Conservation (phyloP, 2,329 filamentous ascomycete species). For the Penicillium digitatum region DNA sequence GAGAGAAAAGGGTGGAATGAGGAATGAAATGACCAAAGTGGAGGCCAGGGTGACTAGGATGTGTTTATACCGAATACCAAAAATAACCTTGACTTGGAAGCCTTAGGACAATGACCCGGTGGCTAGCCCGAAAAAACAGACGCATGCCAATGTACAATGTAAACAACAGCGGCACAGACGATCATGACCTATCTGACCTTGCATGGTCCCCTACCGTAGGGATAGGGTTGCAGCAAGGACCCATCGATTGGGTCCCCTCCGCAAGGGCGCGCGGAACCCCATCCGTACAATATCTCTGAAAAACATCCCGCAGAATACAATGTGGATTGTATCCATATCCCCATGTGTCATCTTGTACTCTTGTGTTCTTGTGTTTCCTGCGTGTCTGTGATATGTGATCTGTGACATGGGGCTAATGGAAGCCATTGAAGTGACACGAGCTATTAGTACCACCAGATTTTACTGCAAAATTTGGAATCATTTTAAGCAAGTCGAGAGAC, state of each 20-base stretch:
- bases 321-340: neutral
- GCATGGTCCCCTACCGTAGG: conserved; percentile 38
- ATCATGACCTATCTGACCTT: conserved; percentile 38
- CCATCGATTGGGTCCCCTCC: conserved; percentile 26
- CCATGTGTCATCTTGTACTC: neutral
- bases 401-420: neutral
- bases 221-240: conserved; percentile 30
- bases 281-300: conserved; percentile 9
- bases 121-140: conserved; percentile 28
- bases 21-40: conserved; percentile 10
- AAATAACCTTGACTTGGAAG: conserved; percentile 21
- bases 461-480: neutral
- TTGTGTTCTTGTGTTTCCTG: neutral
- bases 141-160: conserved; percentile 40
- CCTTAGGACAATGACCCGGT: conserved; percentile 17
- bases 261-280: conserved; percentile 31
- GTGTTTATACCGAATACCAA: conserved; percentile 41
- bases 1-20: conserved; percentile 14
- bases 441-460: neutral
- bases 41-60: conserved; percentile 26
- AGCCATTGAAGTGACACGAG: neutral
- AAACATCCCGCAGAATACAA: neutral
- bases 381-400: neutral
- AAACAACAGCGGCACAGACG: conserved; percentile 39
- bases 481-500: neutral